Conservation (phyloP, 2,329 filamentous ascomycete species). For the Elsinoe batatas region DNA sequence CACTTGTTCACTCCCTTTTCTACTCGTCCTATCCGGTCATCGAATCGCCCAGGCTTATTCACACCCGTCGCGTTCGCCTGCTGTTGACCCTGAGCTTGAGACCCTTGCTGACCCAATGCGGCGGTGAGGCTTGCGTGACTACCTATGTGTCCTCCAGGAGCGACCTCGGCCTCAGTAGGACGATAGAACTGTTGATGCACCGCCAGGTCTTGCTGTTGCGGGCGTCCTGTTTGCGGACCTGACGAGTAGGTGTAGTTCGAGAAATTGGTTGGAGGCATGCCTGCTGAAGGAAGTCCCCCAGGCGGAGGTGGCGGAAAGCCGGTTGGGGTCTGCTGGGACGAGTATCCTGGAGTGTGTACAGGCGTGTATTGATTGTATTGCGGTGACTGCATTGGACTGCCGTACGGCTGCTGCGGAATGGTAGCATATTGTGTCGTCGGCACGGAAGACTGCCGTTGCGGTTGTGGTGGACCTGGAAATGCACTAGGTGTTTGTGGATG, state of each 20-base stretch:
- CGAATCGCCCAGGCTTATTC: slow-evolving; percentile 35
- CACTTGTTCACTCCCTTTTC: slow-evolving; percentile 63
- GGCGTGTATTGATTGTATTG: slow-evolving; percentile 28
- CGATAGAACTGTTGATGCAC: slow-evolving; percentile 61
- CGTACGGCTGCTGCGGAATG: slow-evolving; percentile 18
- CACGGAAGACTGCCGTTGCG: neutral
- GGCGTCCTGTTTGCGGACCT: slow-evolving; percentile 22
- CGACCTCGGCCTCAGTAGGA: slow-evolving; percentile 54
- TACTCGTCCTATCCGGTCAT: slow-evolving; percentile 54
- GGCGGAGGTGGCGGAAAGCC: slow-evolving; percentile 21
- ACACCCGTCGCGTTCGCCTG: slow-evolving; percentile 31
- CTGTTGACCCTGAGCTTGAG: slow-evolving; percentile 9
- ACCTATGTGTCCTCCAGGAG: slow-evolving; percentile 29
- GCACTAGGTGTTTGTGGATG: slow-evolving; percentile 11
- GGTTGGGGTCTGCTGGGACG: slow-evolving; percentile 28
- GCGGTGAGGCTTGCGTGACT: slow-evolving; percentile 11
- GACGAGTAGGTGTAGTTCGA: slow-evolving; percentile 43
- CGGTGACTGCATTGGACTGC: slow-evolving; percentile 20
- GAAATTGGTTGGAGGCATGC: slow-evolving; percentile 37
- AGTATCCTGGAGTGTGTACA: slow-evolving; percentile 31
- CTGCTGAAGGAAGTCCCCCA: slow-evolving; percentile 36
- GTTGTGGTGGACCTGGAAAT: slow-evolving; percentile 18
- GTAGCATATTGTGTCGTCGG: neutral
- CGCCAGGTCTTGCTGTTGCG: slow-evolving; percentile 35
- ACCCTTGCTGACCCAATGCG: slow-evolving; percentile 1